Conservation (phyloP, 148 eudicot genomes). For the Diospyros kaki region DNA sequence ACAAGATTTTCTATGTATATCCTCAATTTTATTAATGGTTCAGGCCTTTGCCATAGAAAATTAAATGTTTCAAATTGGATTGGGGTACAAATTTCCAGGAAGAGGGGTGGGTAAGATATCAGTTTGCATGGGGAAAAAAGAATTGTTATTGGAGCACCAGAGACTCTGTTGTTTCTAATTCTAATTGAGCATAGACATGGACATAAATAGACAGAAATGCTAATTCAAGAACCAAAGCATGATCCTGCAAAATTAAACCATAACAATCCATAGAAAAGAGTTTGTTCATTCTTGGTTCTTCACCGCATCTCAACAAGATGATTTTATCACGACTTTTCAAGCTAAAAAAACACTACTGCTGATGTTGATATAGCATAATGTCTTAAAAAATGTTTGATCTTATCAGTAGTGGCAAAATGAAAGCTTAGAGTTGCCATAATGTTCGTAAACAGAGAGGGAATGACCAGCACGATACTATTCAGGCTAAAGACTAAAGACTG, state of each 20-base stretch:
- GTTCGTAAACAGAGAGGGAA: not conserved
- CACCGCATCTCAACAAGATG: too few relatives aligned
- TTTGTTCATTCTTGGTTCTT: not conserved
- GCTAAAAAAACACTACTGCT: not conserved
- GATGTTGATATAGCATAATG: not conserved
- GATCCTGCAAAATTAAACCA: too few relatives aligned
- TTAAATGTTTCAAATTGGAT: slow-evolving; percentile 3
- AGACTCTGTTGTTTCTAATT: not conserved
- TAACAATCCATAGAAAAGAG: too few relatives aligned
- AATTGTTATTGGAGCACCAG: not conserved
- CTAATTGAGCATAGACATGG: not conserved
- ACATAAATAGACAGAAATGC: not conserved
- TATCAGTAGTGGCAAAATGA: not conserved
- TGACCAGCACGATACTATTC: not conserved
- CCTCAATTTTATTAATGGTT: not conserved
- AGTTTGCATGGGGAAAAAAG: not conserved
- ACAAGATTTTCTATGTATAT: not conserved
- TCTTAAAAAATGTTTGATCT: not conserved
- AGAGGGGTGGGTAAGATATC: not conserved
- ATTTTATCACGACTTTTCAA: not conserved
- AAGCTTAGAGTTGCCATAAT: not conserved
- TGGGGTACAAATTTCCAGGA: not conserved
- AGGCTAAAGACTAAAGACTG: not conserved
- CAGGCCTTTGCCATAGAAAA: not conserved
- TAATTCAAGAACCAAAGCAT: too few relatives aligned